Conservation (phyloP, 768 basidiomycete species). For the Termitomyces sp. region DNA sequence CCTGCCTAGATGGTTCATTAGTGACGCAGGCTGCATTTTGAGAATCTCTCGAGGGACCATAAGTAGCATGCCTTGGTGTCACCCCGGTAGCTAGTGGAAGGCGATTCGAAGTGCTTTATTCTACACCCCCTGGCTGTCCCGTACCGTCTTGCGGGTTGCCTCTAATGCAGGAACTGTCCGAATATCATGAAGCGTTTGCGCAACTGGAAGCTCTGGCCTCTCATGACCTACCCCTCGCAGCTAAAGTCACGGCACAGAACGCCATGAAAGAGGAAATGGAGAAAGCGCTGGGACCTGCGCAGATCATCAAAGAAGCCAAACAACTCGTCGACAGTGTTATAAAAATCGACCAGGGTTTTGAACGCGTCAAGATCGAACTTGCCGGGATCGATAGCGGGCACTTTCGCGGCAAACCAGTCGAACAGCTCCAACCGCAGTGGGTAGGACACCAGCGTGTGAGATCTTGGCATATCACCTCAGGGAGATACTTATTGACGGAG, state of each 20-base stretch:
- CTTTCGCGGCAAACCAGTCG: conserved; percentile 6
- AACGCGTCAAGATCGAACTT: conserved; percentile 10
- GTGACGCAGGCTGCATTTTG: background rate
- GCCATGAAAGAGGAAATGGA: background rate
- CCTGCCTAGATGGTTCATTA: background rate
- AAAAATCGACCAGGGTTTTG: conserved; percentile 13
- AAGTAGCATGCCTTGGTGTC: background rate
- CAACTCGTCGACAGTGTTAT: conserved; percentile 7
- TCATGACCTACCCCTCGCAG: background rate
- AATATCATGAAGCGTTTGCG: background rate
- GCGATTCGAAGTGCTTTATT: background rate
- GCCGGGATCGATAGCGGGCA: background rate
- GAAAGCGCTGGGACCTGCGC: background rate
- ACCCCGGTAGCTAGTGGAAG: background rate
- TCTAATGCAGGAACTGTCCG: background rate
- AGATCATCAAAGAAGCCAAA: conserved; percentile 3
- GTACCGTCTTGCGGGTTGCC: background rate
- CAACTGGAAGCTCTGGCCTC: background rate
- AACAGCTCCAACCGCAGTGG: conserved; percentile 9
- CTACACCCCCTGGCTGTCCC: no score
- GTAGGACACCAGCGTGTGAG: conserved; percentile 4
- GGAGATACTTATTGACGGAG: background rate
- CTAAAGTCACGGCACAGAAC: background rate
- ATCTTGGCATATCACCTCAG: background rate
- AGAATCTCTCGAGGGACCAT: background rate